These are phyloP conservation scores for Thermomucor indicae-seudaticae DNA, from an alignment of 371 early-diverging fungal genomes.

Conservation along the genomic window DNA sequence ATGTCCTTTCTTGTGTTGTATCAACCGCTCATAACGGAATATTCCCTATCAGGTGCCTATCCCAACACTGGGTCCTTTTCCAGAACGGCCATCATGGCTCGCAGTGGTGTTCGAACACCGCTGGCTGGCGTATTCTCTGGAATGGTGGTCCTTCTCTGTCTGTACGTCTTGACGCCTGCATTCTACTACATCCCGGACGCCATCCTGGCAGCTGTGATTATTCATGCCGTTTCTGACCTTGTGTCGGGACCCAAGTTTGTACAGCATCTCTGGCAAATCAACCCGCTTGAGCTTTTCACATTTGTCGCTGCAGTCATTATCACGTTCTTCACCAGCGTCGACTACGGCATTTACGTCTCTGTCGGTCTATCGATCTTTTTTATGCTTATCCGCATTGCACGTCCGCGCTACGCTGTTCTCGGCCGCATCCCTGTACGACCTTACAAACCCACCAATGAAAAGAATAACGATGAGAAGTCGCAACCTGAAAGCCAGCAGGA, in stretches of 20 bases:
- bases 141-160: constrained; percentile 68
- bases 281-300: constrained; percentile 46
- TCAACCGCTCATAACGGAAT: background rate
- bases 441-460: background rate
- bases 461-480: constrained; percentile 3
- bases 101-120: constrained; percentile 81
- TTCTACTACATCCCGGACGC: constrained; percentile 86
- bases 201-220: constrained; percentile 74
- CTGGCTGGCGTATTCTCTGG: constrained; percentile 75
- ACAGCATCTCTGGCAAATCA: constrained; percentile 32
- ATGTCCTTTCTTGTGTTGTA: background rate
- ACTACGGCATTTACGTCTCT: constrained; percentile 64
- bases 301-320: constrained; percentile 51
- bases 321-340: constrained; percentile 63
- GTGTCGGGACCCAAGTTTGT: constrained; percentile 36
- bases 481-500: constrained; percentile 1
- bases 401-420: constrained; percentile 50
- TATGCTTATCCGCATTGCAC: constrained; percentile 67
- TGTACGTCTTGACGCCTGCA: constrained; percentile 75
- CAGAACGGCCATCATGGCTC: constrained; percentile 68
- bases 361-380: constrained; percentile 60
- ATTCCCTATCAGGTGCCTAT: constrained; percentile 19
- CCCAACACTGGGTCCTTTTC: constrained; percentile 47
- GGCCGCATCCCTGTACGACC: constrained; percentile 28
- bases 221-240: constrained; percentile 64